Conservation (phyloP, 163 green algal species). For the Trebouxia gelatinosa region DNA sequence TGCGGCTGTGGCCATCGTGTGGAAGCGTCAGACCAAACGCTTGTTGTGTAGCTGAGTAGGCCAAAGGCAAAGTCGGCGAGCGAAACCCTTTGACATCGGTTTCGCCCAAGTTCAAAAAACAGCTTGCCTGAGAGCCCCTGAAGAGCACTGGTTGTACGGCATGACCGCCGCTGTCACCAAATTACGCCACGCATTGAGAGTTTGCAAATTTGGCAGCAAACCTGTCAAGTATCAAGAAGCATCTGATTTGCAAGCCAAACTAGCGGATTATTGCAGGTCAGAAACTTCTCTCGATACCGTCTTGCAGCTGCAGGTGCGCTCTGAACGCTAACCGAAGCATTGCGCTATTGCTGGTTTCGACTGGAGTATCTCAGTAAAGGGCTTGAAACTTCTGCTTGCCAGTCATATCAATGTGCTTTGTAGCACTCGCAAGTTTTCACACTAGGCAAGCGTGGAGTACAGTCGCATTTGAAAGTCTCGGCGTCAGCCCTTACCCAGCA, state of each 20-base stretch:
- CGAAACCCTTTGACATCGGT: too few species aligned
- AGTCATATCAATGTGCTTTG: constrained; percentile 41
- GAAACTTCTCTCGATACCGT: neutral
- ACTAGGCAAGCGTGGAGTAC: constrained; percentile 59
- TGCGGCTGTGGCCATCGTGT: too few species aligned
- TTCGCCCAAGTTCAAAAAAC: too few species aligned
- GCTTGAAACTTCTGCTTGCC: constrained; percentile 2
- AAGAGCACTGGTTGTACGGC: neutral
- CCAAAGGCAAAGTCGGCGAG: neutral
- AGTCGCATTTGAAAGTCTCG: constrained; percentile 21
- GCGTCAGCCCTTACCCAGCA: constrained; percentile 44
- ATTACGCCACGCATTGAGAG: neutral
- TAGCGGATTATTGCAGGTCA: constrained; percentile 4
- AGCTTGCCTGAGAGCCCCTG: too few species aligned
- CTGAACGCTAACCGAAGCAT: neutral
- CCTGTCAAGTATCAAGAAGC: neutral
- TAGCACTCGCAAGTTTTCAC: constrained; percentile 94
- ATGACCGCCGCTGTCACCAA: constrained; percentile 17
- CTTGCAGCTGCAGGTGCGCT: neutral
- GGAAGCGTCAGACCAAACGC: neutral
- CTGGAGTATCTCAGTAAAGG: neutral
- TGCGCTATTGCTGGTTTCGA: neutral
- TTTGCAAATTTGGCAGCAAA: neutral
- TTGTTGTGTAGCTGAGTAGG: neutral
- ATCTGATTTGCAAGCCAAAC: neutral